phyloP scores from a whole-genome alignment of 371 early-diverging fungal species.

The Basidiobolus meristosporus region DNA sequence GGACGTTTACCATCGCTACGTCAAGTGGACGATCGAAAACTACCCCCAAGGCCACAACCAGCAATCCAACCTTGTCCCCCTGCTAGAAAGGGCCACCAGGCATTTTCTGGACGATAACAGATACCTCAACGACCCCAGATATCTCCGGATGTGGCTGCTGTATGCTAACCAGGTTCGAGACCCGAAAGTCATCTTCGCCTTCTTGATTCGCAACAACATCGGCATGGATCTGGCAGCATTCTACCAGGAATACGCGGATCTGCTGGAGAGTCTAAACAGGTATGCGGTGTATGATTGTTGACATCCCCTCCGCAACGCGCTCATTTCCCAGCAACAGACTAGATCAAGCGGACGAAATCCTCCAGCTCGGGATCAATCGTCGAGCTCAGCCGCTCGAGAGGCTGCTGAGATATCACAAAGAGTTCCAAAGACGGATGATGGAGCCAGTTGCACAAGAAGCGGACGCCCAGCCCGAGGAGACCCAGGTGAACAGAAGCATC shows the following conservation, averaged over 20 bases:
- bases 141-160: slow-evolving; percentile 48
- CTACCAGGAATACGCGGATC: slow-evolving; percentile 61
- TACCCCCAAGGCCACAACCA: slow-evolving; percentile 42
- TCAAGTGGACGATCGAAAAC: slow-evolving; percentile 47
- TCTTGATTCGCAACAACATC: slow-evolving; percentile 42
- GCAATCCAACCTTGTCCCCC: slow-evolving; percentile 21
- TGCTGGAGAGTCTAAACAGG: slow-evolving; percentile 26
- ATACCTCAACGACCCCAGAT: slow-evolving; percentile 62
- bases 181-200: slow-evolving; percentile 45
- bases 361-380: slow-evolving; percentile 22
- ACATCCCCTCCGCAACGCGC: background rate
- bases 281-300: slow-evolving; percentile 6
- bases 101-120: slow-evolving; percentile 30
- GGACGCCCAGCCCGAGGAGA: background rate
- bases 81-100: slow-evolving; percentile 35
- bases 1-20: slow-evolving; percentile 43
- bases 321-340: slow-evolving; percentile 7
- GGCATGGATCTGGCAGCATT: slow-evolving; percentile 38
- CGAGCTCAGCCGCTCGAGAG: slow-evolving; percentile 32
- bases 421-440: slow-evolving; percentile 21
- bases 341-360: slow-evolving; percentile 29
- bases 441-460: slow-evolving; percentile 1
- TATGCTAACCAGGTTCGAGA: slow-evolving; percentile 30
- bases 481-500: slow-evolving; percentile 8
- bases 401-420: slow-evolving; percentile 16